Evolutionary conservation across 495 filamentous ascomycete genomes (phyloP).

Genomic region (Aspergillus heteromorphus): DNA sequence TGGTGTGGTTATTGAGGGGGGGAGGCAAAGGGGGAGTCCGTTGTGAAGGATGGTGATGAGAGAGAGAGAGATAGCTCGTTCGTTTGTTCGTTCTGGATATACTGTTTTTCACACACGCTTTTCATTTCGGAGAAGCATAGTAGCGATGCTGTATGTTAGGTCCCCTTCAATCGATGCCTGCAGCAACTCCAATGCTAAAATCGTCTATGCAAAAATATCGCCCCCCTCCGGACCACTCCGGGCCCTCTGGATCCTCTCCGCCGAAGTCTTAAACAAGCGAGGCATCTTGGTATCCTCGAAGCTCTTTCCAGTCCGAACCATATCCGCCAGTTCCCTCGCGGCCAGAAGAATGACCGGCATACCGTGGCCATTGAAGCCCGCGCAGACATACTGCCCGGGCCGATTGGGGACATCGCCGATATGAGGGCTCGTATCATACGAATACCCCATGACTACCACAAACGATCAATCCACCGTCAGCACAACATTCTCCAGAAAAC

Average conservation of each 20-base stretch:
- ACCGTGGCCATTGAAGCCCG: slow-evolving; percentile 53
- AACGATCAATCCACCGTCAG: background rate
- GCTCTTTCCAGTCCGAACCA: slow-evolving; percentile 27
- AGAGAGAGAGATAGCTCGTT: no score
- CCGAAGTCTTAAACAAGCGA: slow-evolving; percentile 33
- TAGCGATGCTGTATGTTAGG: no score
- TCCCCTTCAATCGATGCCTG: no score
- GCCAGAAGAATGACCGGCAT: slow-evolving; percentile 48
- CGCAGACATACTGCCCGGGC: slow-evolving; percentile 41
- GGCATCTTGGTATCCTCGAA: slow-evolving; percentile 40
- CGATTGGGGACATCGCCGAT: slow-evolving; percentile 44
- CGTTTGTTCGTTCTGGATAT: no score
- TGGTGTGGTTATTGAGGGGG: no score
- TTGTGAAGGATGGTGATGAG: no score
- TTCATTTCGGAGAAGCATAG: no score
- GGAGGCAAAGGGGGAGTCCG: no score
- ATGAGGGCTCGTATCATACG: slow-evolving; percentile 42
- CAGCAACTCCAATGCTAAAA: no score
- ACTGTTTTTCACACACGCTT: no score
- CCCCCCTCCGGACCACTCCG: slow-evolving; percentile 20
- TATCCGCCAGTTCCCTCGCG: slow-evolving; percentile 42
- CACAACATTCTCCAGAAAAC: background rate
- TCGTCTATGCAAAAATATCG: slow-evolving; percentile 16
- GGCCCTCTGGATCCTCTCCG: slow-evolving; percentile 18
- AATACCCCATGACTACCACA: slow-evolving; percentile 39